Conservation (phyloP, 805 yeast species). For the Cephaloascus fragrans region DNA sequence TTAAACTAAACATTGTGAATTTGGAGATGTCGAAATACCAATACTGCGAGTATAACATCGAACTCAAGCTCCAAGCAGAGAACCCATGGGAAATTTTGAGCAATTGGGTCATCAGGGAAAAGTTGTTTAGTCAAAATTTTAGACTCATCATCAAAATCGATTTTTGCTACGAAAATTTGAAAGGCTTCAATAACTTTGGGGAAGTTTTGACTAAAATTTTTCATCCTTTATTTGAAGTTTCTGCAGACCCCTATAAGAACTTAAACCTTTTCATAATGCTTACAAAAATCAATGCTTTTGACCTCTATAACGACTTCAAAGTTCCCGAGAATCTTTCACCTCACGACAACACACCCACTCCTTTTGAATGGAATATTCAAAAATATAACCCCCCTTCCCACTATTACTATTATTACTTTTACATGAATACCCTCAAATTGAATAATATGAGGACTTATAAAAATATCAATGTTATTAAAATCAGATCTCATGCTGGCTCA, state of each 20-base stretch:
- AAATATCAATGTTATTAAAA: slow-evolving; percentile 6
- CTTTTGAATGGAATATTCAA: slow-evolving; percentile 11
- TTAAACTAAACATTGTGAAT: slow-evolving; percentile 18
- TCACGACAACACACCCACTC: slow-evolving; percentile 8
- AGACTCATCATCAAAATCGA: slow-evolving; percentile 3
- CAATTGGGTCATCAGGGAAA: slow-evolving; percentile 23
- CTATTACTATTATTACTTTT: slow-evolving; percentile 25
- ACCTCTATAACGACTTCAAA: slow-evolving; percentile 15
- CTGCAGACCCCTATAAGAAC: slow-evolving; percentile 11
- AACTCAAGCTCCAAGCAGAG: slow-evolving; percentile 11
- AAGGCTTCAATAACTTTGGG: slow-evolving; percentile 12
- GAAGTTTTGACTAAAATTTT: slow-evolving; percentile 20
- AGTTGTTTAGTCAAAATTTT: slow-evolving; percentile 25
- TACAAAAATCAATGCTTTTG: slow-evolving; percentile 19
- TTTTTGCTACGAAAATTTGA: neutral
- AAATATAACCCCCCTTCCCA: slow-evolving; percentile 27
- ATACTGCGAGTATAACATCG: slow-evolving; percentile 23
- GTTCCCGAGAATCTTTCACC: slow-evolving; percentile 5
- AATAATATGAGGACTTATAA: slow-evolving; percentile 9
- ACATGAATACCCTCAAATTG: slow-evolving; percentile 9
- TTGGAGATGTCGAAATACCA: slow-evolving; percentile 27
- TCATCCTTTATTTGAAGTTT: slow-evolving; percentile 17
- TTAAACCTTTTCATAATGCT: slow-evolving; percentile 17
- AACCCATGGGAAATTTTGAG: slow-evolving; percentile 18
- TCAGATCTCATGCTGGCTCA: slow-evolving; percentile 13